Evolutionary conservation across 805 yeast genomes (phyloP), one percentile per base, ranked within the genome.

Genomic region (Ogataea ganodermae): DNA sequence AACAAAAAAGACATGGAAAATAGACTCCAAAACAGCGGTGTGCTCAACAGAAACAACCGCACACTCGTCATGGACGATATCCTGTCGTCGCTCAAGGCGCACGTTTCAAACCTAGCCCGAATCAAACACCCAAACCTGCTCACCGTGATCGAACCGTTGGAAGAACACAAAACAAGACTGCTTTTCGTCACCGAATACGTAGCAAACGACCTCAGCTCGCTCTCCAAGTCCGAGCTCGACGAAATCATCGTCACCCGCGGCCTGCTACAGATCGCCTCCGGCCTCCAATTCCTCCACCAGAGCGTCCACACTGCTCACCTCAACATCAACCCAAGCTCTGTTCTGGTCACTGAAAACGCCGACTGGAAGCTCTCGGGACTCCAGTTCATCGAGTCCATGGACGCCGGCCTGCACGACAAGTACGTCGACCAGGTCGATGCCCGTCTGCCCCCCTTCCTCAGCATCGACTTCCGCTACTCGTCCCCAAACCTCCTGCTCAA

Each of bases 281-380:
- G 89, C 0, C 66, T 94, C 37, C 84, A 85, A 53, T 94, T 94
- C 60, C 75, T 94, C 36, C 97, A 94, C 62, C 79, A 80, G 45
- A 79, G 80, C 50, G 86, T 95, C 17, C 76, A 83, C 22, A 77
- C 81, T 22, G 84, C 87, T 6, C 96, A 92, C 67, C 64, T 87
- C 53, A 87, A 89, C 54, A 55, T 94, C 27, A 83, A 83, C 53
- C 99, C 99, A 1, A 70, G 78, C 7, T 79, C 96, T 0, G 74
- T 94, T 1, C 78, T 86, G 47, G 78, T 92, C 16, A 91, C 86
- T 55, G 85, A 81, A 32, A 86, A 83, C 55, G 91, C 95, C 4
- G 98, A 94, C 67, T 94, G 99, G 98, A 94, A 92, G 64, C 63
- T 94, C 2, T 78, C 86, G 6, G 97, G 97, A 0, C 75, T 94